Evolutionary conservation across 2,329 filamentous ascomycete genomes (phyloP), one percentile per base, ranked within the genome.

Genomic region (Diaporthe ilicicola): DNA sequence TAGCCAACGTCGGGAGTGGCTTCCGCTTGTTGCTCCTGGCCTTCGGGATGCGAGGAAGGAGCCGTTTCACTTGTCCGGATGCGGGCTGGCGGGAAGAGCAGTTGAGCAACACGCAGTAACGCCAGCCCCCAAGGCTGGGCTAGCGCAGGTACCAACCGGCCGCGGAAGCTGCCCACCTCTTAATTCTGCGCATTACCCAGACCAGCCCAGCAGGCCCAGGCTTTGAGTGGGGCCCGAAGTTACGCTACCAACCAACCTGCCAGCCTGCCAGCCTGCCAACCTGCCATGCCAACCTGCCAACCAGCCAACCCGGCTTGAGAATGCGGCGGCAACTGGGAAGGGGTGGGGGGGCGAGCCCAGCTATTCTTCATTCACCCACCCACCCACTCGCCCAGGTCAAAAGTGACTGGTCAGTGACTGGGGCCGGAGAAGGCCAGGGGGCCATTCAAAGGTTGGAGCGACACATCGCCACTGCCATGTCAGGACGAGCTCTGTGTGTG

Each of bases 1-100:
- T 55, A 19, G 29, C 44, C 65, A 27, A 27, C n/a, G 39, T 29
- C 66, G 66, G 66, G 53, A 68, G 66, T 68, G 66, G 66, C 66
- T 68, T 59, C 59, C 59, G 59, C 59, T 64, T 64, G 42, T 53
- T 56, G 65, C 50, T 67, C 51, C 59, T 64, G 59, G 24, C 59
- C 37, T 27, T 64, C 59, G 59, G 59, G 59, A 64, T 50, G 59
- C 48, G 51, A 68, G 53, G 64, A 22, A 39, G 55, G 42, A 50
- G 53, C 53, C 53, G 66, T 68, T 68, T 68, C 66, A 68, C 53
- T 39, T 68, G 66, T 51, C 66, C 66, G 5, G 32, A 59, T 29
- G 24, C 22, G 53, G 53, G 29, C 39, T 48, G 42, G 24, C 22
- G 53, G 53, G 29, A 51, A 62, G 42, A 64, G 44, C 59, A 29